Evolutionary conservation across 805 yeast genomes (phyloP).

Genomic region (Metschnikowia corniflorae): DNA sequence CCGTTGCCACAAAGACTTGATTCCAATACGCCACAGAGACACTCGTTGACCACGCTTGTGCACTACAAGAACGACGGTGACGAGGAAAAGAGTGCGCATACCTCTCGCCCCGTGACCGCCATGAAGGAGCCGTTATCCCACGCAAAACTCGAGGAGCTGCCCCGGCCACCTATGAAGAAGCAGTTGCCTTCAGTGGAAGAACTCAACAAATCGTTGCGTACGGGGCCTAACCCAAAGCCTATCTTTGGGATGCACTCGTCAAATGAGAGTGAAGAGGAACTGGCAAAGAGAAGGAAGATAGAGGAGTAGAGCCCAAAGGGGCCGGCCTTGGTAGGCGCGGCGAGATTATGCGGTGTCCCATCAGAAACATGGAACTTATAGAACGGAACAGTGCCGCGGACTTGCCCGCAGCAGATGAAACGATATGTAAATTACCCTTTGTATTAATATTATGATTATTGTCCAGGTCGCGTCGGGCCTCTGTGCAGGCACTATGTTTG

Average conservation of each 20-base stretch:
- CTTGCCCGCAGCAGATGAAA: neutral
- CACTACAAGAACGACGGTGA: neutral
- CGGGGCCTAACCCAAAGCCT: constrained; percentile 9
- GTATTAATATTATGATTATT: too few relatives aligned
- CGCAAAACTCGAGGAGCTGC: constrained; percentile 1
- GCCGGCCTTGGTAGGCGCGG: too few relatives aligned
- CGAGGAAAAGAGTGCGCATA: neutral
- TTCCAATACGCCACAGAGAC: constrained; percentile 12
- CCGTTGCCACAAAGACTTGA: constrained; percentile 11
- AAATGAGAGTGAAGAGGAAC: constrained; percentile 9
- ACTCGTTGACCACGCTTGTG: constrained; percentile 8
- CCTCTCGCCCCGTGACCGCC: neutral
- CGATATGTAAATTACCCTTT: too few relatives aligned
- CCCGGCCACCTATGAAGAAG: constrained; percentile 11
- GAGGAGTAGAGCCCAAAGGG: constrained; percentile 9
- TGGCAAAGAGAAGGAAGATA: constrained; percentile 13
- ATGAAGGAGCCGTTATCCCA: neutral
- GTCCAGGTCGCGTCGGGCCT: too few relatives aligned
- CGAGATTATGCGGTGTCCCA: too few relatives aligned
- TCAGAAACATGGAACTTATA: neutral
- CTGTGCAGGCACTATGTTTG: too few relatives aligned
- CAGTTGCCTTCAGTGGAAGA: constrained; percentile 37
- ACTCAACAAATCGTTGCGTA: constrained; percentile 30
- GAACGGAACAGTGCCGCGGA: too few relatives aligned
- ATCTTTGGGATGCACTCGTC: neutral